Percentiles rank a stretch among this genome's conserved stretches.
These are phyloP conservation scores for Gryganskiella cystojenkinii DNA, from an alignment of 192 early-diverging fungal species.

Conservation along the genomic window DNA sequence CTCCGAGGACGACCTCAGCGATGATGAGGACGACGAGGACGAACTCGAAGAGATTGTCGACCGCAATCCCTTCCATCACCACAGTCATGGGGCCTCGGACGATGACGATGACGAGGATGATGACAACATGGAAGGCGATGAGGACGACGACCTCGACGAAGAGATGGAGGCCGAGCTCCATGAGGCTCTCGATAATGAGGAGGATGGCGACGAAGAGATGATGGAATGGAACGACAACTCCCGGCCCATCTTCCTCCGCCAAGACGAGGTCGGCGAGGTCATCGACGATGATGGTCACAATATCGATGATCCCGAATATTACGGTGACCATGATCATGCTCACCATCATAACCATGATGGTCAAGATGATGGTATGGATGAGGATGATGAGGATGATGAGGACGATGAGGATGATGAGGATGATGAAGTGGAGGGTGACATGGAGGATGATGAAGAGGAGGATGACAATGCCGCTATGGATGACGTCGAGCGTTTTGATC, in stretches of 20 bases:
- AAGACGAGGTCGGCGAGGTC: slow-evolving; percentile 53
- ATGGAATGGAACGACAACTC: slow-evolving; percentile 62
- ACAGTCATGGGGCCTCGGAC: slow-evolving; percentile 59
- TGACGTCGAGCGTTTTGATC: slow-evolving; percentile 51
- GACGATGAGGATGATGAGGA: slow-evolving; percentile 67
- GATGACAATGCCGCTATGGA: slow-evolving; percentile 43
- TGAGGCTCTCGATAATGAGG: slow-evolving; percentile 58
- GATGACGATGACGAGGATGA: slow-evolving; percentile 57
- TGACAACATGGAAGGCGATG: slow-evolving; percentile 58
- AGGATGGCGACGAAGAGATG: slow-evolving; percentile 68
- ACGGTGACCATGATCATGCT: slow-evolving; percentile 58
- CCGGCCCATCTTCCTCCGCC: slow-evolving; percentile 58
- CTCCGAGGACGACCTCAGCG: slow-evolving; percentile 61
- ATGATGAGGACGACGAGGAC: slow-evolving; percentile 69
- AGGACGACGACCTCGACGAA: slow-evolving; percentile 65
- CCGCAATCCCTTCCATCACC: slow-evolving; percentile 56
- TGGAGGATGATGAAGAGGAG: slow-evolving; percentile 59
- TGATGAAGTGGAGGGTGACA: slow-evolving; percentile 65
- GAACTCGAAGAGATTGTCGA: slow-evolving; percentile 66
- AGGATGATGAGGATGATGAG: slow-evolving; percentile 63
- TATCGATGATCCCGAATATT: slow-evolving; percentile 60
- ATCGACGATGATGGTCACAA: slow-evolving; percentile 63
- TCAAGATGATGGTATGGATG: slow-evolving; percentile 58
- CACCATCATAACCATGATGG: slow-evolving; percentile 56
- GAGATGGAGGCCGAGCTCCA: slow-evolving; percentile 51